These are phyloP conservation scores for Nakazawaea holstii DNA, from an alignment of 805 yeast genomes.

Conservation along the genomic window DNA sequence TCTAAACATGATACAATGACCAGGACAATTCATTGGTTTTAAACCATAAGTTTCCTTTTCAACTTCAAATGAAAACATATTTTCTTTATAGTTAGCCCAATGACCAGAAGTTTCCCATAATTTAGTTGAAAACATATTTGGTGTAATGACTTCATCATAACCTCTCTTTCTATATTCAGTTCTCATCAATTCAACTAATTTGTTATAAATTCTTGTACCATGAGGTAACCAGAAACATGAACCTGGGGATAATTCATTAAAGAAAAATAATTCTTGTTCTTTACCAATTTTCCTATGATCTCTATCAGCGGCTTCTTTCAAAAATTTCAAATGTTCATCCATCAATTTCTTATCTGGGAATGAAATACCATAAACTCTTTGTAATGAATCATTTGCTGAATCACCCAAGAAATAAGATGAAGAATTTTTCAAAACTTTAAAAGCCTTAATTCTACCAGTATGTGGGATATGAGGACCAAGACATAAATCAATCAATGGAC, in stretches of 20 bases:
- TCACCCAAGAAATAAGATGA: constrained; percentile 96
- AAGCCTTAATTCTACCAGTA: constrained; percentile 92
- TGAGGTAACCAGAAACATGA: constrained; percentile 98
- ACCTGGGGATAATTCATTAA: constrained; percentile 97
- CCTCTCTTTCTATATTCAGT: constrained; percentile 88
- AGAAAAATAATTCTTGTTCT: constrained; percentile 93
- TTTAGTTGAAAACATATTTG: constrained; percentile 96
- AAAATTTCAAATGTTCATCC: constrained; percentile 91
- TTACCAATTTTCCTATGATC: constrained; percentile 95
- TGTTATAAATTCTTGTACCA: constrained; percentile 95
- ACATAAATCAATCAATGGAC: constrained; percentile 94
- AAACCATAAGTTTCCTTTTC: constrained; percentile 94
- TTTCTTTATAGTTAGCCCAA: constrained; percentile 96
- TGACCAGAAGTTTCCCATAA: constrained; percentile 99
- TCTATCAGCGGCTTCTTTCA: constrained; percentile 94
- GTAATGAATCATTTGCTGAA: constrained; percentile 86
- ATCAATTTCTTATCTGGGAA: constrained; percentile 97
- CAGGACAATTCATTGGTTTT: constrained; percentile 92
- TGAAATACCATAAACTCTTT: constrained; percentile 95
- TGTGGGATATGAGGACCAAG: constrained; percentile 97
- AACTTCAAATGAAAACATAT: constrained; percentile 94
- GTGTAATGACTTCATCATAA: constrained; percentile 97
- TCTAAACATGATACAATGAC: constrained; percentile 90
- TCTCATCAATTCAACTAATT: constrained; percentile 74
- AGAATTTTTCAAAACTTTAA: constrained; percentile 91